Conservation (phyloP, 2,329 filamentous ascomycete genomes). For the Ceratocystis albifundus region DNA sequence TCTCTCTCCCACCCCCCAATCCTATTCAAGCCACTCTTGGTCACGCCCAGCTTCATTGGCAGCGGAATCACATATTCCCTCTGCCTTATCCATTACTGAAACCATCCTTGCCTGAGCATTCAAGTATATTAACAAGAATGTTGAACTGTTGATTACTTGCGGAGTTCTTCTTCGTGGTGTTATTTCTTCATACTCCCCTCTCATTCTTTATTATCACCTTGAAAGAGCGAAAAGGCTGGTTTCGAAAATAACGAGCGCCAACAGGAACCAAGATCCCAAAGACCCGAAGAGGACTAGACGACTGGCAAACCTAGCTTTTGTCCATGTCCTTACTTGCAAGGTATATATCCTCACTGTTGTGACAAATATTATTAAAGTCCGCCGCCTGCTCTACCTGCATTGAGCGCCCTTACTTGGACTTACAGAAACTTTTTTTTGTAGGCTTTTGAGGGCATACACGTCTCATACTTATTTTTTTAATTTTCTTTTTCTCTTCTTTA, state of each 20-base stretch:
- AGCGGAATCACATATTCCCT: background rate
- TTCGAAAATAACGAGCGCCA: background rate
- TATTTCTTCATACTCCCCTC: background rate
- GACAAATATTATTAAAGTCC: constrained; percentile 2
- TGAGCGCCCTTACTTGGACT: background rate
- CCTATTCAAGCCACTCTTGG: background rate
- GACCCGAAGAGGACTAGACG: background rate
- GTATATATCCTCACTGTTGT: constrained; percentile 1
- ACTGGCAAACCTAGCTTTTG: background rate
- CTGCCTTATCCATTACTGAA: background rate
- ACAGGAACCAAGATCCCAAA: background rate
- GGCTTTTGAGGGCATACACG: constrained; percentile 3
- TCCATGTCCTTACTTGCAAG: constrained; percentile 6
- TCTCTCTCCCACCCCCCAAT: too few relatives aligned
- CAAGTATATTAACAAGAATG: background rate
- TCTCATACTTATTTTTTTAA: background rate
- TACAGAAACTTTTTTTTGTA: background rate
- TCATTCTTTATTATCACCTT: background rate
- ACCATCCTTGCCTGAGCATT: background rate
- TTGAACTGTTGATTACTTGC: too few relatives aligned
- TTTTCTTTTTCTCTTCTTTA: background rate
- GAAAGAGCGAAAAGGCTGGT: background rate
- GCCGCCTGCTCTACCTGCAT: background rate
- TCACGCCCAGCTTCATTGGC: constrained; percentile 5
- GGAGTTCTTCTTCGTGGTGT: background rate